Base-by-base conservation (phyloP, 768 basidiomycete species). In the Sarcodon aspratus region DNA sequence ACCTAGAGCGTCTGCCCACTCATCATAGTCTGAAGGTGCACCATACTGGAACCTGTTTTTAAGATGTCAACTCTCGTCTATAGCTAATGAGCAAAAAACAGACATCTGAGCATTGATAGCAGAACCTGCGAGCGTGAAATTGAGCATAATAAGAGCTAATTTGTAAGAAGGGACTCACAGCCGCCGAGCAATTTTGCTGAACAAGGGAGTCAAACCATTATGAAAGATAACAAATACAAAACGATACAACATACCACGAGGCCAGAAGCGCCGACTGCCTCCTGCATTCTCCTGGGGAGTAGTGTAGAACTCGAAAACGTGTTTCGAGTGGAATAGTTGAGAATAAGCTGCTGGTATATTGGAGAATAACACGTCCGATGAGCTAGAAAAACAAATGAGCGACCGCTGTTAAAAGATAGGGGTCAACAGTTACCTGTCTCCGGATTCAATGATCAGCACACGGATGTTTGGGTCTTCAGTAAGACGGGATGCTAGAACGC, bases 171-270 rank as follows among this genome's bases (percentile, higher is more conserved):
- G 7, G 10, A 68, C 79, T 61, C 57, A 81, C 85, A 87, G 58
- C 85, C 85, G 18, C 85, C 85, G 6, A 88, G 71, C 59, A 87
- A 66, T 57, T 78, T 84, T 1, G 65, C 83, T 85, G 35, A 17
- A 17, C 6, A 6, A 3, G 21, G n/a, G 46, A n/a, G 33, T 10
- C 35, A n/a, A 9, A 13, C 3, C 12, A 33, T 18, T 33, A 8
- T 33, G 21, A 5, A 36, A 12, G 21, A 17, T 18, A 34, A 18
- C 31, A 31, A 5, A 6, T 2, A 15, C 21, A 7, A 43, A 33
- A 33, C 13, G 46, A 9, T 33, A 37, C 15, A 7, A 54, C 61
- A 7, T 55, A 81, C 83, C 84, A 66, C 85, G 67, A 0, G 85
- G 84, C 78, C 80, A 85, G 48, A 68, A 80, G 35, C 70, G 67